Evolutionary conservation across 164 flowering plant genomes (phyloP).

Genomic region (Houttuynia cordata): DNA sequence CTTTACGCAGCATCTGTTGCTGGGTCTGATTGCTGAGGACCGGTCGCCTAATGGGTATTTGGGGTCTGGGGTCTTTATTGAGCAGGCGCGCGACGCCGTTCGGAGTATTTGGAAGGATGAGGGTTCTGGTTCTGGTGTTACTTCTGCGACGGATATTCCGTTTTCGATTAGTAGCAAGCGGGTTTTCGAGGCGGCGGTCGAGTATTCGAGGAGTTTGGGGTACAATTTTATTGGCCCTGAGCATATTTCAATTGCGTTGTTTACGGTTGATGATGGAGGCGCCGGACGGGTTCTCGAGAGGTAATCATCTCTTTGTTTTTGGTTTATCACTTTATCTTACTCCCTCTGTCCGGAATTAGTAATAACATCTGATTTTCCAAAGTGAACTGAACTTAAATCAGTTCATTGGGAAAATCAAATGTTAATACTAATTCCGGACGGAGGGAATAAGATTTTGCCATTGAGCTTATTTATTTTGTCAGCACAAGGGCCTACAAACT

Average conservation of each 20-base stretch:
- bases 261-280: constrained; percentile 68
- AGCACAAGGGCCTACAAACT: no score
- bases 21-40: constrained; percentile 72
- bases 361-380: no score
- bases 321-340: not conserved
- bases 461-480: no score
- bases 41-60: constrained; percentile 43
- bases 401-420: no score
- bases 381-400: no score
- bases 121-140: not conserved
- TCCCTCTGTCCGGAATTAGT: not conserved
- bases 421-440: no score
- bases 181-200: constrained; percentile 71
- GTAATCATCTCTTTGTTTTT: constrained; percentile 12
- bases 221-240: constrained; percentile 64
- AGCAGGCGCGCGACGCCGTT: constrained; percentile 47
- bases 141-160: constrained; percentile 30
- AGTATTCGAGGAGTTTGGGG: constrained; percentile 65
- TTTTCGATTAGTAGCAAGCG: constrained; percentile 64
- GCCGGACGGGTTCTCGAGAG: constrained; percentile 57
- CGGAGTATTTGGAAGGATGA: constrained; percentile 34
- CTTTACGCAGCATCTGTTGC: constrained; percentile 57
- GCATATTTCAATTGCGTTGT: constrained; percentile 62
- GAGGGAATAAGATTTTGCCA: no score
- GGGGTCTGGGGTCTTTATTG: constrained; percentile 47